phyloP scores from a whole-genome alignment of 345 rosid genomes.

The Rhodomyrtus tomentosa region DNA sequence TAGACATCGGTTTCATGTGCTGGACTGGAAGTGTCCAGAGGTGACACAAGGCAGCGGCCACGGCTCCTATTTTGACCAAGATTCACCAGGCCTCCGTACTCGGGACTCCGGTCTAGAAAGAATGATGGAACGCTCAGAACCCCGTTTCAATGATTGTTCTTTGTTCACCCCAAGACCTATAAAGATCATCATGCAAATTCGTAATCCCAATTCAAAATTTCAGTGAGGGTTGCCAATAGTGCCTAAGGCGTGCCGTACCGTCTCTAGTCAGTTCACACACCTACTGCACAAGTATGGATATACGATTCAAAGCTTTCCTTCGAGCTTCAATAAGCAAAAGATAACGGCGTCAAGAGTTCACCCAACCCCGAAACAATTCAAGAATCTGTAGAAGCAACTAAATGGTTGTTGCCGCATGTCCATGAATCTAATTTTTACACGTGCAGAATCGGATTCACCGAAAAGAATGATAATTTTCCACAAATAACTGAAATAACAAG shows the following conservation, averaged over 20 bases:
- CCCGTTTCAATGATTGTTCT: neutral
- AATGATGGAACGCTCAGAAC: neutral
- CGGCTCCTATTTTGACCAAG: neutral
- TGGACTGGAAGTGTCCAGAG: neutral
- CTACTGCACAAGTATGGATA: neutral
- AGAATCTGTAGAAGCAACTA: neutral
- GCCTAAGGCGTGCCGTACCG: neutral
- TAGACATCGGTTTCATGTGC: neutral
- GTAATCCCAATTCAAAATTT: neutral
- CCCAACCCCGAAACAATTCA: neutral
- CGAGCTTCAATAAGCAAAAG: neutral
- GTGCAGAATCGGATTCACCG: neutral
- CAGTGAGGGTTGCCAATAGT: neutral
- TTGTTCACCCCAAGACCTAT: neutral
- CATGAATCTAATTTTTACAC: conserved; percentile 1
- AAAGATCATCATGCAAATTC: neutral
- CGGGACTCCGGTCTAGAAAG: neutral
- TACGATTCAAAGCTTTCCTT: neutral
- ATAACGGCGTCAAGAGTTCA: neutral
- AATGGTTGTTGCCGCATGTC: neutral
- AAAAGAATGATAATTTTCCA: conserved; percentile 3
- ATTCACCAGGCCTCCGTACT: neutral
- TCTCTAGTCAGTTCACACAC: neutral
- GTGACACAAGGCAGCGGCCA: neutral
- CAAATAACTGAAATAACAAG: neutral